A percentile compares a stretch with the other conserved stretches of the same genome.
Conservation (phyloP, 1,284 basidiomycete genomes). For the Puccinia polysora region DNA sequence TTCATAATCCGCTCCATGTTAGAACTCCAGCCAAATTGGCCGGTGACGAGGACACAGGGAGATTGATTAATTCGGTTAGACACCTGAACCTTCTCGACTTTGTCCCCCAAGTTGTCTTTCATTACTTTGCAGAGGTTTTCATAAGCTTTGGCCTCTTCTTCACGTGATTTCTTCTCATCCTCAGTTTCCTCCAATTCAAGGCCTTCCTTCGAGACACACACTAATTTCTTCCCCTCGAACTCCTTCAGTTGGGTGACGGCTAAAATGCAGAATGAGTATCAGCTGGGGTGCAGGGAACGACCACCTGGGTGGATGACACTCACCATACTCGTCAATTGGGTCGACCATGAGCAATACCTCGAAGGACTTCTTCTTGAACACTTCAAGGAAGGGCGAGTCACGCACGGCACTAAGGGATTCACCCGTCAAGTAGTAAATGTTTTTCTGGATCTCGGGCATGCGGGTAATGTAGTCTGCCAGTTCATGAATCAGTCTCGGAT, state of each 20-base stretch:
- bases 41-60: conserved; percentile 93
- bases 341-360: conserved; percentile 96
- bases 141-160: conserved; percentile 79
- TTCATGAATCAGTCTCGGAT: neutral
- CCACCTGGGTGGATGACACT: neutral
- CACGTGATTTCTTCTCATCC: conserved; percentile 88
- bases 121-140: conserved; percentile 86
- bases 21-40: conserved; percentile 98
- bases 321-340: conserved; percentile 71
- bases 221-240: conserved; percentile 96
- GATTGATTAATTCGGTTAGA: conserved; percentile 97
- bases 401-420: conserved; percentile 86
- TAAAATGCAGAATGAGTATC: neutral
- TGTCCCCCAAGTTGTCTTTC: conserved; percentile 98
- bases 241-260: conserved; percentile 98
- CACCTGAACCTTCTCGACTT: conserved; percentile 98
- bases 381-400: conserved; percentile 98
- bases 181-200: conserved; percentile 98
- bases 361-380: conserved; percentile 99
- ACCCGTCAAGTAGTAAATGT: conserved; percentile 92
- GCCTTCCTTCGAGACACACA: conserved; percentile 98
- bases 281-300: neutral
- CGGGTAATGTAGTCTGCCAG: conserved; percentile 91
- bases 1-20: conserved; percentile 99
- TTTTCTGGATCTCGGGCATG: conserved; percentile 98